Percentiles rank a stretch among this genome's conserved stretches.
These are phyloP conservation scores for Hymenoscyphus infarciens DNA, from an alignment of 2,329 filamentous ascomycete species.

Conservation along the genomic window DNA sequence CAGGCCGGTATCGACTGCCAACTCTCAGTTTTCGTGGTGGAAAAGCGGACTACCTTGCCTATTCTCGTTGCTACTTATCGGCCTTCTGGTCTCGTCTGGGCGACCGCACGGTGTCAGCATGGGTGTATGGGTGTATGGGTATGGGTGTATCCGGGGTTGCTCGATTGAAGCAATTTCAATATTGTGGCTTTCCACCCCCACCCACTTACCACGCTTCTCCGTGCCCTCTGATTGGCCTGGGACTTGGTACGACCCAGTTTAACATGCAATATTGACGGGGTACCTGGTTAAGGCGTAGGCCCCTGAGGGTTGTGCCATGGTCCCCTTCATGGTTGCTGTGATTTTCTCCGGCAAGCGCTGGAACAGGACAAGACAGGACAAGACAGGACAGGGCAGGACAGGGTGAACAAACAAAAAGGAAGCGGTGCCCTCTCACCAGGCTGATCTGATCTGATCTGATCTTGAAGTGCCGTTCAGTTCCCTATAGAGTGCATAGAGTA, in stretches of 20 bases:
- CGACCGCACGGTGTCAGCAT: background rate
- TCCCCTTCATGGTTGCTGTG: background rate
- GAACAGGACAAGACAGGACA: too few species aligned
- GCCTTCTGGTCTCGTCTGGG: background rate
- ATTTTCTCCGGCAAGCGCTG: background rate
- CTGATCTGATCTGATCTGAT: background rate
- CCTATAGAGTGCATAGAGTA: background rate
- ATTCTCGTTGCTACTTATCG: background rate
- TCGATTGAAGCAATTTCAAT: slow-evolving; percentile 4
- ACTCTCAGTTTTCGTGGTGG: too few species aligned
- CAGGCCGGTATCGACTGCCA: too few species aligned
- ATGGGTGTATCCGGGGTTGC: background rate
- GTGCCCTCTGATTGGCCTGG: too few species aligned
- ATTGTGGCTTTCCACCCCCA: background rate
- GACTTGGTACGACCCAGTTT: too few species aligned
- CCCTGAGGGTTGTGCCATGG: background rate
- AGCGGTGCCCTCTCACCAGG: background rate
- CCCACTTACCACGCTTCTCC: background rate
- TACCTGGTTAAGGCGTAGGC: background rate
- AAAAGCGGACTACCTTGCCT: background rate
- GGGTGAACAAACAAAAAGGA: background rate
- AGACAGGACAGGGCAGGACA: too few species aligned
- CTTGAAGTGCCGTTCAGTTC: background rate
- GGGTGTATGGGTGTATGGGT: too few species aligned
- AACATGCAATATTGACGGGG: background rate